Evolutionary conservation across 208 protist species (phyloP), one percentile per base, ranked within the genome.

Genomic region (Wallacemonas sp.): DNA sequence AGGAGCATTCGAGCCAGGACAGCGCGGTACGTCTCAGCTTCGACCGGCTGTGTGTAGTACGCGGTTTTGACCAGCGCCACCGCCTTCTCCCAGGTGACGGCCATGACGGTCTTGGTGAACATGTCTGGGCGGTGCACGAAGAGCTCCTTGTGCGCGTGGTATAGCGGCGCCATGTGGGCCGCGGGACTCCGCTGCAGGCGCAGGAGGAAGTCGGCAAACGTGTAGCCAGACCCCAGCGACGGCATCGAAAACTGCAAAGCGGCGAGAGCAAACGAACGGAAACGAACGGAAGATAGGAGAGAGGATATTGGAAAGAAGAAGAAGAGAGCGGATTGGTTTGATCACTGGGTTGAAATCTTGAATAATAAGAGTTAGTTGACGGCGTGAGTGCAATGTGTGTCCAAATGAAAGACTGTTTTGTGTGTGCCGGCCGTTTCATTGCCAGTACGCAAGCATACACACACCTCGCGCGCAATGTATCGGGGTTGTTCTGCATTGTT

Each of bases 111-210:
- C 38, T 75, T 78, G 21, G 72, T 72, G 39, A 96, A 83, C 79
- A 96, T 87, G 57, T 96, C 90, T 11, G 78, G 78, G 2, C 90
- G 85, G 39, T 87, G 78, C 16, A 90, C 61, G 58, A 96, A 96
- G 24, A 96, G 76, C 23, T 76, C 60, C 11, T 80, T 60, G 54
- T 96, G 74, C 32, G 90, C 79, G 65, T 93, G 85, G 49, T 93
- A 96, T 1, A 93, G 79, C 17, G 80, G 85, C 0, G 81, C 68
- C 78, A 93, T 91, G 72, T 96, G 76, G 4, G 72, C 48, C 3
- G 65, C 63, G 14, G 87, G 85, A 47, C 87, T 93, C 21, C 87
- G 85, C 81, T 93, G 77, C 61, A 96, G 73, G 1, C 90, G 86
- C 60, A 74, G 60, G 23, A 95, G 74, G 63, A 95, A 95, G 68